These are phyloP conservation scores for Phytophthora hibernalis DNA, from an alignment of 352 stramenopile species.

Conservation along the genomic window DNA sequence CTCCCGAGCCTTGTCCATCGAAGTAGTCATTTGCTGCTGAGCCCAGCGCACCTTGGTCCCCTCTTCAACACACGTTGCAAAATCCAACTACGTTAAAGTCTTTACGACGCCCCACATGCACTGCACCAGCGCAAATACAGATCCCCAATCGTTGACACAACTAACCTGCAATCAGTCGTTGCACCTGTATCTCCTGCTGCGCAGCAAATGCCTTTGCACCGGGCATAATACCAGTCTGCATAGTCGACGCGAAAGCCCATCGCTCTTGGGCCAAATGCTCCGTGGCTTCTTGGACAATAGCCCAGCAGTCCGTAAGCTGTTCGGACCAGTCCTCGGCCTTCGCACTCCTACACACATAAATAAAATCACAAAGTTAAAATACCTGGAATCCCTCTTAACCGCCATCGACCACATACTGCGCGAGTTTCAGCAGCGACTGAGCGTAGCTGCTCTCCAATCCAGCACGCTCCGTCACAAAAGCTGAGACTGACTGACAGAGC, in stretches of 20 bases:
- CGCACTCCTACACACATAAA: slow-evolving; percentile 41
- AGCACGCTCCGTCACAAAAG: slow-evolving; percentile 68
- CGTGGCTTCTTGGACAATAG: slow-evolving; percentile 58
- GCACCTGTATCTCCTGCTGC: slow-evolving; percentile 81
- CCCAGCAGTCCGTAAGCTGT: slow-evolving; percentile 66
- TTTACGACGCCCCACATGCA: neutral
- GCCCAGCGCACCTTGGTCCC: slow-evolving; percentile 73
- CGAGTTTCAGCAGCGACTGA: slow-evolving; percentile 63
- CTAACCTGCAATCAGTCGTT: slow-evolving; percentile 74
- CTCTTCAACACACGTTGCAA: slow-evolving; percentile 43
- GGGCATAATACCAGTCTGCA: slow-evolving; percentile 66
- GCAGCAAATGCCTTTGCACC: slow-evolving; percentile 71
- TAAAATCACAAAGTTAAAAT: slow-evolving; percentile 14
- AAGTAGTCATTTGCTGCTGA: slow-evolving; percentile 64
- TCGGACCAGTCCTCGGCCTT: slow-evolving; percentile 77
- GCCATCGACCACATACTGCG: slow-evolving; percentile 44
- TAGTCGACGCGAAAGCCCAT: slow-evolving; percentile 61
- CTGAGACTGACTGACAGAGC: slow-evolving; percentile 73
- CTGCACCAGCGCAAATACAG: neutral
- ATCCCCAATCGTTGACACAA: neutral
- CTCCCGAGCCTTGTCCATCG: slow-evolving; percentile 75
- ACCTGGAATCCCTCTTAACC: neutral
- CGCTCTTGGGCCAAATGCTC: slow-evolving; percentile 63
- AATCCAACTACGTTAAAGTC: slow-evolving; percentile 12
- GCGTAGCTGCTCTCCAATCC: slow-evolving; percentile 68